phyloP scores from a whole-genome alignment of 495 filamentous ascomycete genomes.

The Entonaema liquescens region DNA sequence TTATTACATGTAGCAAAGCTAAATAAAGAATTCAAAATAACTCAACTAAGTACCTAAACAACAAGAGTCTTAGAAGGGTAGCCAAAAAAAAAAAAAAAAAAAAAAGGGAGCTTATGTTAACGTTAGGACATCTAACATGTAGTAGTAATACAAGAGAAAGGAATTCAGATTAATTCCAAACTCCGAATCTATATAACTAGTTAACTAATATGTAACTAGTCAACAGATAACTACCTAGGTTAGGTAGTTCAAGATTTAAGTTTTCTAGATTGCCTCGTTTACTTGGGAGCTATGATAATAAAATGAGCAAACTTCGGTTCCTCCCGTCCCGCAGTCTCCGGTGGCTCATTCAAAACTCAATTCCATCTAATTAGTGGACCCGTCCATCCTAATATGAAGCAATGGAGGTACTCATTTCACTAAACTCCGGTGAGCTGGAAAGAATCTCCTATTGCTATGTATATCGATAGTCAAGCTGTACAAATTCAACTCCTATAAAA shows the following conservation, averaged over 20 bases:
- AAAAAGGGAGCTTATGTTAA: too few species aligned
- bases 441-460: not conserved
- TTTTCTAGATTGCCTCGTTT: not conserved
- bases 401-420: conserved; percentile 10
- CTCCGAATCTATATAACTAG: too few species aligned
- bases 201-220: too few species aligned
- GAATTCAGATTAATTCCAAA: not conserved
- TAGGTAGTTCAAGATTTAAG: not conserved
- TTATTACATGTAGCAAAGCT: too few species aligned
- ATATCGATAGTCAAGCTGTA: not conserved
- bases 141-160: not conserved
- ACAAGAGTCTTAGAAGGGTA: too few species aligned
- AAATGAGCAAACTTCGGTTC: conserved; percentile 41
- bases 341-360: conserved; percentile 7
- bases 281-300: not conserved
- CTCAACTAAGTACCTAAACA: not conserved
- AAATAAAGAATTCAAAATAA: not conserved
- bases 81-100: too few species aligned
- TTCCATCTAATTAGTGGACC: conserved; percentile 20
- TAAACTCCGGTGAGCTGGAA: not conserved
- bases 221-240: too few species aligned
- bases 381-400: conserved; percentile 23
- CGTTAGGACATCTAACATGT: too few species aligned
- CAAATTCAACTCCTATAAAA: conserved; percentile 21
- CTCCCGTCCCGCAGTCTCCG: conserved; percentile 26